phyloP scores from a whole-genome alignment of 805 yeast species.

The Saturnispora saitoi region DNA sequence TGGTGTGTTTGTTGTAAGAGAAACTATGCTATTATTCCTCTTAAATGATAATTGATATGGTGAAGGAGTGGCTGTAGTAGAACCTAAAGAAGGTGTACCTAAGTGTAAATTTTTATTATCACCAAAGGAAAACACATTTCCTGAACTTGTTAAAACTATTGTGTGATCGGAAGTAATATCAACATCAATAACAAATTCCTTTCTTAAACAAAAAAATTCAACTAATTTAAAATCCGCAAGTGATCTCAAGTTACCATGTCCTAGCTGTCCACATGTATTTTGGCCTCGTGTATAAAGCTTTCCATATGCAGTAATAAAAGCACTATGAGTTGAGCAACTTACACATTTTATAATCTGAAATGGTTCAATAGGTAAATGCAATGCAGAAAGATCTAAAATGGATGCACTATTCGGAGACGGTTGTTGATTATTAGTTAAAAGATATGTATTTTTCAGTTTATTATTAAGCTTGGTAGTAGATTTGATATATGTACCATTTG shows the following conservation, averaged over 20 bases:
- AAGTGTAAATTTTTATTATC: slow-evolving; percentile 37
- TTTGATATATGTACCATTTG: slow-evolving; percentile 5
- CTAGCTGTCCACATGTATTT: slow-evolving; percentile 32
- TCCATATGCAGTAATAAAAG: slow-evolving; percentile 10
- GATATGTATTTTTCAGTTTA: background rate
- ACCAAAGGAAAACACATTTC: slow-evolving; percentile 75
- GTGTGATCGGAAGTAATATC: slow-evolving; percentile 63
- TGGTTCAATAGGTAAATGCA: slow-evolving; percentile 2
- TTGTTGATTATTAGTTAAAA: background rate
- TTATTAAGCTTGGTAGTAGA: background rate
- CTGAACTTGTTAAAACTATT: slow-evolving; percentile 42
- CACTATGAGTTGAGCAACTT: slow-evolving; percentile 9
- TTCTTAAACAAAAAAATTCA: slow-evolving; percentile 10
- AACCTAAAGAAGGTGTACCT: slow-evolving; percentile 19
- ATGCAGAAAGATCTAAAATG: background rate
- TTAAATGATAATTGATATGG: background rate
- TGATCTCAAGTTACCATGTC: slow-evolving; percentile 2
- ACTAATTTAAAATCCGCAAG: slow-evolving; percentile 2
- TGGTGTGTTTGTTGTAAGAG: slow-evolving; percentile 17
- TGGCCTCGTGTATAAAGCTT: slow-evolving; percentile 57
- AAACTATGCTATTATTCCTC: slow-evolving; percentile 9
- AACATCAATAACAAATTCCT: slow-evolving; percentile 29
- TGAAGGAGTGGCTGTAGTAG: background rate
- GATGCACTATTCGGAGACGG: background rate
- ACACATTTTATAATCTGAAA: slow-evolving; percentile 3